Base-by-base conservation (phyloP, 2,329 filamentous ascomycete genomes). In the Fusarium sp. region DNA sequence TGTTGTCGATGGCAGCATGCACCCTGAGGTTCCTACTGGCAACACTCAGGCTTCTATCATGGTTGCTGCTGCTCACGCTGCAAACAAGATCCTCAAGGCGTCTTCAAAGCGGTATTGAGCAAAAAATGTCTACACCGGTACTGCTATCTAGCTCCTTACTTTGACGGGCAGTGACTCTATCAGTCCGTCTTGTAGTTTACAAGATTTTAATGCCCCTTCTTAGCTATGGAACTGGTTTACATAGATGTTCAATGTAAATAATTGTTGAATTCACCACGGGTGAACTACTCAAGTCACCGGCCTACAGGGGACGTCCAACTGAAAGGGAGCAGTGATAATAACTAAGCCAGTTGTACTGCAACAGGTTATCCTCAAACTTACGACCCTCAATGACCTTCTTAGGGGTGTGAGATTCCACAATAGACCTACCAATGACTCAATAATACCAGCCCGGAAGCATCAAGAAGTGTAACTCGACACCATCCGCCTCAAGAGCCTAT, bases 1-100 rank as follows among this genome's bases (percentile, higher is more conserved):
- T 27, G 75, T 81, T 9, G 77, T 79, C 5, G 80, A 81, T 34
- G 80, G 70, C 4, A 81, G 79, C 50, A 81, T 81, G 65, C 80
- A 81, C 5, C 80, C 80, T n/a, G 70, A 80, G 14, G 63, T 80
- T 23, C 78, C 78, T 6, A 80, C 77, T 14, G 78, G 78, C 16
- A 80, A 80, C 34, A 79, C 74, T 0, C 71, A 74, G 39, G 77
- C 77, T 23, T 54, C 66, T 6, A 72, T 80, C 50, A 79, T 80
- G 78, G 76, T 80, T 30, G 78, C 76, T 58, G 78, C 78, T 41
- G 76, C 67, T 9, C 68, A 72, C 35, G 78, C 78, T 0, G 78
- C 69, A 18, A 68, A 72, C 43, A 79, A 70, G 58, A 80, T 80
- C 32, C 43, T 76, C 32, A 25, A 20, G 4, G 30, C 23, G 4